Percentiles rank a stretch among this genome's conserved stretches.
Evolutionary conservation across 257 asterid species (phyloP).

Genomic region (Capsicum pubescens): DNA sequence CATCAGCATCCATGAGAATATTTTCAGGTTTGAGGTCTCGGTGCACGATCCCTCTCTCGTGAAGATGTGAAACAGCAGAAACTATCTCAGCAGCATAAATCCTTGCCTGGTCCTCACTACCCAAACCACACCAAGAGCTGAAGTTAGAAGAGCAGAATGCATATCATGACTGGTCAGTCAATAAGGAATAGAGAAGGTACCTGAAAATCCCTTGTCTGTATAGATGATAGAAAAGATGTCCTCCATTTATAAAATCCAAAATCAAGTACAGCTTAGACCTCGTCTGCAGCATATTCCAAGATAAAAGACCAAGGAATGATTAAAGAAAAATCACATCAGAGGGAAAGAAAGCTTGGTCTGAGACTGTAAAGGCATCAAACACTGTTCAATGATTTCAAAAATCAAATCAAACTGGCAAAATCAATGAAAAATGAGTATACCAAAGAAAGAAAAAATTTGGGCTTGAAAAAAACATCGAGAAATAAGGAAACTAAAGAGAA

Average conservation of each 20-base stretch:
- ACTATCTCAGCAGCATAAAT: constrained; percentile 93
- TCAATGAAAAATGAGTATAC: background rate
- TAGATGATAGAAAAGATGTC: constrained; percentile 96
- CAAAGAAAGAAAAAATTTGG: background rate
- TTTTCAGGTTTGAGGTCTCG: constrained; percentile 96
- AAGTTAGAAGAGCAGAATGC: constrained; percentile 39
- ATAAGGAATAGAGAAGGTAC: constrained; percentile 44
- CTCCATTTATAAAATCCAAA: constrained; percentile 89
- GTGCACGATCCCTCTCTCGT: constrained; percentile 88
- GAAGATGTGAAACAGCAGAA: constrained; percentile 95
- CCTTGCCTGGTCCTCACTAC: constrained; percentile 97
- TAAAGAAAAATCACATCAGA: background rate
- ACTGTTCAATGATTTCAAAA: background rate
- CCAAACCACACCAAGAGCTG: constrained; percentile 41
- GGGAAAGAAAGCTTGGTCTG: background rate
- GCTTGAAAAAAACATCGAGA: background rate
- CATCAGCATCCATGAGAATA: constrained; percentile 96
- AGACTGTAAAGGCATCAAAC: constrained; percentile 3
- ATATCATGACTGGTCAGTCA: constrained; percentile 18
- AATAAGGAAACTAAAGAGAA: background rate
- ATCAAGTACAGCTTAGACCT: constrained; percentile 83
- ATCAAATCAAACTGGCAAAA: background rate
- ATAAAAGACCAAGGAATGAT: constrained; percentile 28
- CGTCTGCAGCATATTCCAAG: constrained; percentile 55
- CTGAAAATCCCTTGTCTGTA: constrained; percentile 95